Percentiles rank a stretch among this genome's conserved stretches.
Conservation (phyloP, 176 grass and related monocot species). For the Carex cristatella region DNA sequence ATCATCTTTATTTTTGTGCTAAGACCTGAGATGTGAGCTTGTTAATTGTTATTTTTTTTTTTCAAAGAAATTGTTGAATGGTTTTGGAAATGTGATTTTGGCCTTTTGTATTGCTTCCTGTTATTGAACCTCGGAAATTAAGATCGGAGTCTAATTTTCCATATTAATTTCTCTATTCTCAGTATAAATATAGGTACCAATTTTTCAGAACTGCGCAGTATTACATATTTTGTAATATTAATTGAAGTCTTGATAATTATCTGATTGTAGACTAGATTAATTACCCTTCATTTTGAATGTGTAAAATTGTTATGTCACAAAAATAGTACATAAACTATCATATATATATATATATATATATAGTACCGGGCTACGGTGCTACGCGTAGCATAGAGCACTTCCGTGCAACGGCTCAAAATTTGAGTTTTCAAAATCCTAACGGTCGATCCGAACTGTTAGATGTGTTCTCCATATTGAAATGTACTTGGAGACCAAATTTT, state of each 20-base stretch:
- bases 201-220: neutral
- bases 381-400: too few relatives aligned
- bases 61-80: neutral
- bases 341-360: too few relatives aligned
- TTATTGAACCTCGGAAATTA: neutral
- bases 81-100: slow-evolving; percentile 1
- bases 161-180: too few relatives aligned
- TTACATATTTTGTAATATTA: neutral
- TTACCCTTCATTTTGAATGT: neutral
- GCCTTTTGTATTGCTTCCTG: neutral
- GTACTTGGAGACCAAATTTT: too few relatives aligned
- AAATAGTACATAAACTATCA: neutral
- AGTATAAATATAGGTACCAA: neutral
- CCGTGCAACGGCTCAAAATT: too few relatives aligned
- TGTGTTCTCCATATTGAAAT: too few relatives aligned
- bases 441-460: too few relatives aligned
- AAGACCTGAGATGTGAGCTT: neutral
- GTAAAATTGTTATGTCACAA: neutral
- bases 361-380: too few relatives aligned
- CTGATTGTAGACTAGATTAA: neutral
- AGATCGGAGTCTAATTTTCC: neutral
- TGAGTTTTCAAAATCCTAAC: too few relatives aligned
- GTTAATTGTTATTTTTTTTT: too few relatives aligned
- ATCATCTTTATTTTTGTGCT: neutral
- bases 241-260: neutral